A percentile compares a stretch with the other conserved stretches of the same genome.
Conservation (phyloP, 2,329 filamentous ascomycete species). For the Trichoderma citrinoviride region DNA sequence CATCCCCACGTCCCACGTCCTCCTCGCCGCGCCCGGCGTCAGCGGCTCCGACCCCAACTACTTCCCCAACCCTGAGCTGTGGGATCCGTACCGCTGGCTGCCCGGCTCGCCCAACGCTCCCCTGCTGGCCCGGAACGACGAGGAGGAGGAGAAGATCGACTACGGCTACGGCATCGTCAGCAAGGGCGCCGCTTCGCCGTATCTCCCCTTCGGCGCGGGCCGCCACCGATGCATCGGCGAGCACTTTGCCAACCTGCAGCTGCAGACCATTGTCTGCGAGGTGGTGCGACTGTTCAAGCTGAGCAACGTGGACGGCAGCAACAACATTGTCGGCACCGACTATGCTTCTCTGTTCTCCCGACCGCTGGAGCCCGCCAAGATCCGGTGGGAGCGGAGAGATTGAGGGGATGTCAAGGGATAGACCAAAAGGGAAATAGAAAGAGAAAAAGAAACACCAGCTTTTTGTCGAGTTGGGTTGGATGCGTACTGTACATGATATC, state of each 20-base stretch:
- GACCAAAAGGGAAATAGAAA: neutral
- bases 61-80: slow-evolving; percentile 78
- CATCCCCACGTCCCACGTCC: slow-evolving; percentile 74
- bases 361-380: slow-evolving; percentile 66
- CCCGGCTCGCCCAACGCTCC: slow-evolving; percentile 57
- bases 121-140: slow-evolving; percentile 46
- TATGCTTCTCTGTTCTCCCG: slow-evolving; percentile 71
- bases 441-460: slow-evolving; percentile 45
- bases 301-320: slow-evolving; percentile 68
- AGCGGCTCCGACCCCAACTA: slow-evolving; percentile 67
- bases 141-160: slow-evolving; percentile 76
- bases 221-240: slow-evolving; percentile 94
- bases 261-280: slow-evolving; percentile 78
- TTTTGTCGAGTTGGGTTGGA: slow-evolving; percentile 44
- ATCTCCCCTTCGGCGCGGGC: slow-evolving; percentile 90
- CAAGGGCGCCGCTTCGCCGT: slow-evolving; percentile 86
- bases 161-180: slow-evolving; percentile 92
- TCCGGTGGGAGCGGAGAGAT: slow-evolving; percentile 72
- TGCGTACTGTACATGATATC: slow-evolving; percentile 17
- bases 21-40: slow-evolving; percentile 83
- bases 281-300: slow-evolving; percentile 79
- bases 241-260: slow-evolving; percentile 91
- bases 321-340: slow-evolving; percentile 65
- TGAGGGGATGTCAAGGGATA: slow-evolving; percentile 24
- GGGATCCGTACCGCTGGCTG: slow-evolving; percentile 93